phyloP scores from a whole-genome alignment of 164 flowering plant genomes.

The Annona cherimola region DNA sequence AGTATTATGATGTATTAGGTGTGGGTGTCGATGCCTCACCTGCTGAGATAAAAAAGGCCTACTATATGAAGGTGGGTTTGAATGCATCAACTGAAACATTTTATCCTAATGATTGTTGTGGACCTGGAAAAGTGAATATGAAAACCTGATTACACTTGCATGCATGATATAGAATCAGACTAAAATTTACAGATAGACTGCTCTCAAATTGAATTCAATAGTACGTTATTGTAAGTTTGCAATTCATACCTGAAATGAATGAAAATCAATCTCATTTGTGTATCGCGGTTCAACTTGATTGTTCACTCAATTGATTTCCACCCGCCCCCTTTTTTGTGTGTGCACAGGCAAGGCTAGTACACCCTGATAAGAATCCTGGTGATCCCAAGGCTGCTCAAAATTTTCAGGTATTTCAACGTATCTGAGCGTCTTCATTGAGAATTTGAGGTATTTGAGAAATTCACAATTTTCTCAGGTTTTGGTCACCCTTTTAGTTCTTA shows the following conservation, averaged over 20 bases:
- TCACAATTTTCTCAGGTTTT: too few relatives aligned
- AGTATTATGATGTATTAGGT: slow-evolving; percentile 72
- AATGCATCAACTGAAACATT: background rate
- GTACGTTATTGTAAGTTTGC: background rate
- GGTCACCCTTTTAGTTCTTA: too few relatives aligned
- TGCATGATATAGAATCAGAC: background rate
- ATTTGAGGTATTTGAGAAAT: background rate
- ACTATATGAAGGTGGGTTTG: slow-evolving; percentile 59
- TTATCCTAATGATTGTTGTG: too few relatives aligned
- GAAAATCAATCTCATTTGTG: background rate
- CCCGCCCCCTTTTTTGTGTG: background rate
- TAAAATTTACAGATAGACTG: background rate
- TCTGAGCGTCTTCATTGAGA: background rate
- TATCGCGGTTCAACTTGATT: background rate
- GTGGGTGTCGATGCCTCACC: slow-evolving; percentile 61
- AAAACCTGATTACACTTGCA: background rate
- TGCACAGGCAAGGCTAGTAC: slow-evolving; percentile 74
- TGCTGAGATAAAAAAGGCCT: slow-evolving; percentile 85
- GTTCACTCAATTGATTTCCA: background rate
- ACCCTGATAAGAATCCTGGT: slow-evolving; percentile 92
- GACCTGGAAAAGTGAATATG: background rate
- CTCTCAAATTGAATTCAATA: background rate
- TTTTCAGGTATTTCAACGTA: slow-evolving; percentile 50
- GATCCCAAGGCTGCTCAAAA: slow-evolving; percentile 82
- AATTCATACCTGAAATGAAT: background rate